Base-by-base conservation (phyloP, 2,329 filamentous ascomycete genomes). In the Metarhizium brunneum region DNA sequence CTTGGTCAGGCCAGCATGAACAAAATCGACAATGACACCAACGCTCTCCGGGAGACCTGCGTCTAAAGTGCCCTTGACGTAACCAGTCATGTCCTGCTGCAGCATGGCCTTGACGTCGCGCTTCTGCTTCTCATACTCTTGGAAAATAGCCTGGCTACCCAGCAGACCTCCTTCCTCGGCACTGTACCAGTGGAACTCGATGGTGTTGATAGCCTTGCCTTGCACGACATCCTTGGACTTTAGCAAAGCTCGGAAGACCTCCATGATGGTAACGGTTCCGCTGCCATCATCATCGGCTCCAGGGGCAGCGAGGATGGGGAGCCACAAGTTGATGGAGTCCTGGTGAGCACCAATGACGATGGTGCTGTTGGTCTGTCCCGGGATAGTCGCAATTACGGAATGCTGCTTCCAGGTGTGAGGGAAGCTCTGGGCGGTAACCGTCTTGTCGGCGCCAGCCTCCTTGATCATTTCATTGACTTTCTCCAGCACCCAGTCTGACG, bases 61-160 rank as follows among this genome's bases (percentile, higher is more conserved):
- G 61, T 94, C 88, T 20, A 94, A 74, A 0, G 91, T 95, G 65
- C 85, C 86, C 68, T 92, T 84, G 5, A 91, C 81, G 68, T 87
- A 96, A 18, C 92, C 92, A 1, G 90, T 95, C 92, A 97, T 97
- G 71, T 97, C 92, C 73, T 97, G 92, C 75, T 97, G 92, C 54
- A 97, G 82, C 94, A 97, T 97, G 38, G 92, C 92, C 74, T 92
- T 95, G 70, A 97, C 80, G 61, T 92, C 84, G 30, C 86, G 82
- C 36, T 81, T 79, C 25, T 81, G 72, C 68, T 85, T 83, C 71
- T 88, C 85, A 67, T 97, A 97, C 7, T 82, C 75, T 52, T 82
- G 79, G 76, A 96, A 97, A 69, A 97, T 88, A 54, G 88, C 92
- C 70, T 96, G 91, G 64, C 87, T 92, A 57, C 91, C 91, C 3